Base-by-base conservation (phyloP, 2,329 filamentous ascomycete genomes). In the Pseudofabraea citricarpa region DNA sequence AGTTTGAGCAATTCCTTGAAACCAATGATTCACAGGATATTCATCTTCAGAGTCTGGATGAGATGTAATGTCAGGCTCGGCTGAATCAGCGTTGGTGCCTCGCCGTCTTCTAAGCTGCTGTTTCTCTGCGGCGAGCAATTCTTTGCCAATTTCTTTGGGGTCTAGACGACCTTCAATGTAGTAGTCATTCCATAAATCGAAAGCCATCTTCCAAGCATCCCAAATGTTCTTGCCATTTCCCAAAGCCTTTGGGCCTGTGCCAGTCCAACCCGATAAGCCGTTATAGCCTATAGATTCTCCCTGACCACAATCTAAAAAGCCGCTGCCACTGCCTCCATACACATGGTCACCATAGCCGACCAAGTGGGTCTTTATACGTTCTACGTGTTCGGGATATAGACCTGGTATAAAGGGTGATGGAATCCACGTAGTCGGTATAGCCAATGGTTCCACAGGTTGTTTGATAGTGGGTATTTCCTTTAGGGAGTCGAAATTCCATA, bases 121-220 rank as follows among this genome's bases (percentile, higher is more conserved):
- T 8, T 42, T 45, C n/a, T 40, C 44, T n/a, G 38, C 43, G 22
- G 50, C 45, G 36, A 40, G 41, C 31, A 46, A 43, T 26, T 46
- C 38, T 10, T 36, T 26, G 21, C 42, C 41, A 10, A 60, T 41
- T 53, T 53, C 59, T 6, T 44, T 35, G 5, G 42, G 33, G 27
- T 54, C 47, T 8, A 50, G 48, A 2, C 58, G 46, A 16, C 58
- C 56, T 29, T 57, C 51, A 18, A 59, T 56, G 19, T 54, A 58
- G 36, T 55, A 33, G 37, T 56, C 54, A 32, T 61, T 59, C 55
- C 56, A 59, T 2, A 61, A n/a, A 51, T 59, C 57, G 49, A 50
- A 61, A 2, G 58, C 58, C 9, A 56, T 48, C 35, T 58, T 61
- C 58, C 57, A 61, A 19, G 42, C 49, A 23, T 40, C 31, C 56